Percentiles rank a stretch among this genome's conserved stretches.
These are phyloP conservation scores for Colletotrichum falcatum DNA, from an alignment of 2,329 filamentous ascomycete species.

Conservation along the genomic window DNA sequence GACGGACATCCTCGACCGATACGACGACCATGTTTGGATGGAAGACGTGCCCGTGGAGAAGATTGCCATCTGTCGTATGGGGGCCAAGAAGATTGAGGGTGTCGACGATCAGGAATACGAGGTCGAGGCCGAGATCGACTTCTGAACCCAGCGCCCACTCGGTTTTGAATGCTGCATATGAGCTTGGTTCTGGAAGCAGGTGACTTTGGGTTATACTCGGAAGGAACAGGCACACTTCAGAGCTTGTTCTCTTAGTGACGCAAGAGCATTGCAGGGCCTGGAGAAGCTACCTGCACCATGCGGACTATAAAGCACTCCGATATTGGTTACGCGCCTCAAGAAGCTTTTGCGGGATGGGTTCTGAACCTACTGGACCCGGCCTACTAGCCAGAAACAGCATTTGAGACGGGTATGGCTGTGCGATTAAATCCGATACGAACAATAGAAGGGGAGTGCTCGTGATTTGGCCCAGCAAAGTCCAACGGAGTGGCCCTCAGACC, in stretches of 20 bases:
- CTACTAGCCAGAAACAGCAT: not conserved
- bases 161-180: not conserved
- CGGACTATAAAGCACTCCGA: not conserved
- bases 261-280: not conserved
- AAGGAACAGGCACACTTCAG: not conserved
- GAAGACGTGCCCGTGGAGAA: slow-evolving; percentile 74
- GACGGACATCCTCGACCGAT: slow-evolving; percentile 66
- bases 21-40: slow-evolving; percentile 78
- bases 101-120: slow-evolving; percentile 67
- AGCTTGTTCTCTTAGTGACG: not conserved
- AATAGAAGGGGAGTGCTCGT: not conserved
- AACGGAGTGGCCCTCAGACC: slow-evolving; percentile 17
- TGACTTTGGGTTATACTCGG: not conserved
- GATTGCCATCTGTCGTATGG: slow-evolving; percentile 88
- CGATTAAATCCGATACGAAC: not conserved
- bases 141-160: slow-evolving; percentile 45
- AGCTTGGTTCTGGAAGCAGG: not conserved
- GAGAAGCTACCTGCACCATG: not conserved
- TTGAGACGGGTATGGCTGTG: not conserved
- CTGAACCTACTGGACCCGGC: not conserved
- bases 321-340: too few relatives aligned
- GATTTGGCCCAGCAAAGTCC: not conserved
- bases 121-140: slow-evolving; percentile 61
- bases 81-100: slow-evolving; percentile 74
- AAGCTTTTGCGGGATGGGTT: not conserved